Conservation (phyloP, 306 rosid genomes). For the Cercis canadensis region DNA sequence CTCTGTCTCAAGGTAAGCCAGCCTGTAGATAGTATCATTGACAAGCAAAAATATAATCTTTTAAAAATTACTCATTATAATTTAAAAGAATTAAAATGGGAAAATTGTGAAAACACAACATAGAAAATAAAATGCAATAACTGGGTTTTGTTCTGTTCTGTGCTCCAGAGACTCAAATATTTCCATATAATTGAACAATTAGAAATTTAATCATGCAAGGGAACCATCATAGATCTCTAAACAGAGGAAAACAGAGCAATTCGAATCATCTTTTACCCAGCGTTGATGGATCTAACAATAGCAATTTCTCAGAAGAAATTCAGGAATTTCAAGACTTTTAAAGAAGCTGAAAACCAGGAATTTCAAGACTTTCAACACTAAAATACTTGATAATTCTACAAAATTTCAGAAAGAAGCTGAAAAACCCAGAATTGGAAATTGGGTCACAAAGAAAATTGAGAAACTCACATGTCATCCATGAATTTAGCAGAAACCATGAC, state of each 20-base stretch:
- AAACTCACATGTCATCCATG: conserved; percentile 96
- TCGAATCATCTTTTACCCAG: too few relatives aligned
- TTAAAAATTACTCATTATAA: conserved; percentile 36
- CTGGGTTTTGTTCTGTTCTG: conserved; percentile 14
- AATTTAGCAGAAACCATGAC: conserved; percentile 94
- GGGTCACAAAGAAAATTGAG: background rate
- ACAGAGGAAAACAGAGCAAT: conserved; percentile 23
- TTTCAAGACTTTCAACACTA: background rate
- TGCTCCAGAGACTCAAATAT: background rate
- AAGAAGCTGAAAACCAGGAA: background rate
- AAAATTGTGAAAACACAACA: background rate
- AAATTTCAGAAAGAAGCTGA: background rate
- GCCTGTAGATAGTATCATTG: conserved; percentile 47
- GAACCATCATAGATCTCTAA: background rate
- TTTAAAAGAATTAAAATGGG: conserved; percentile 13
- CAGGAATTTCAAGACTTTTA: background rate
- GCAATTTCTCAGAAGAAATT: conserved; percentile 16
- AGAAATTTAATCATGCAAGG: background rate
- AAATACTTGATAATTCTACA: background rate
- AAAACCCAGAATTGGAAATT: background rate
- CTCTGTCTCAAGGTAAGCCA: conserved; percentile 47
- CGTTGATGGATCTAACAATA: background rate
- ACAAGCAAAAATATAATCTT: conserved; percentile 42
- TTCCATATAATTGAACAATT: background rate
- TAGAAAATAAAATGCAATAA: conserved; percentile 33